Evolutionary conservation across 1,139 yeast species (phyloP), one percentile per base, ranked within the genome.

Genomic region (Scheffersomyces segobiensis): DNA sequence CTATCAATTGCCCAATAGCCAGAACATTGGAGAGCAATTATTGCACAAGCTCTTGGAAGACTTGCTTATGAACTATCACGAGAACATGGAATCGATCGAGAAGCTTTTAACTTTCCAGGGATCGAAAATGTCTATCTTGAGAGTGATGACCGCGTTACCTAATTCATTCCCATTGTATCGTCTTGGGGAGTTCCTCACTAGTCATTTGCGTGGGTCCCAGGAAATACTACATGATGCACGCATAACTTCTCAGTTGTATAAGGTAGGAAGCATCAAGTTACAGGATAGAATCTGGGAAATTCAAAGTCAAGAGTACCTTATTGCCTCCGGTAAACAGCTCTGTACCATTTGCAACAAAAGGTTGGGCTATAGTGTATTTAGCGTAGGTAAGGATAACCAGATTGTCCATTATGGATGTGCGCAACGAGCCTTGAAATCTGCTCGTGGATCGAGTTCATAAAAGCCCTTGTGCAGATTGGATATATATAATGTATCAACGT

Each of bases 351-450:
- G 97, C 71, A 77, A 78, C 26, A 85, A 85, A 62, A 71, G 82
- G 22, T 76, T 91, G 49, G 93, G 93, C 3, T 82, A 83, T 60
- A 82, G 90, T 52, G 88, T 90, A 0, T 74, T 88, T 50, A 79
- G 87, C 39, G 82, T 82, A 17, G 79, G 81, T 48, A 83, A 83
- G 0, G 76, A 80, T 56, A 81, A 81, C n/a, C 73, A 75, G 12
- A 79, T 88, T 4, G 85, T 88, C 2, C 97, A 91, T 69, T 91
- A 87, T 67, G 92, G 91, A 1, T 91, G 97, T 63, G 59, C 59
- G 2, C 57, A 56, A 46, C 48, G 50, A n/a, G 42, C 42, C 42
- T 32, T 14, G 14, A 32, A 32, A 32, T 10, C 42, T 1, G 3
- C 17, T 10, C 42, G 14, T 12, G 42, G 42, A 4, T 32, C 17